Evolutionary conservation across 768 basidiomycete species (phyloP), one percentile per base, ranked within the genome.

Genomic region (Xerocomellus intermedius): DNA sequence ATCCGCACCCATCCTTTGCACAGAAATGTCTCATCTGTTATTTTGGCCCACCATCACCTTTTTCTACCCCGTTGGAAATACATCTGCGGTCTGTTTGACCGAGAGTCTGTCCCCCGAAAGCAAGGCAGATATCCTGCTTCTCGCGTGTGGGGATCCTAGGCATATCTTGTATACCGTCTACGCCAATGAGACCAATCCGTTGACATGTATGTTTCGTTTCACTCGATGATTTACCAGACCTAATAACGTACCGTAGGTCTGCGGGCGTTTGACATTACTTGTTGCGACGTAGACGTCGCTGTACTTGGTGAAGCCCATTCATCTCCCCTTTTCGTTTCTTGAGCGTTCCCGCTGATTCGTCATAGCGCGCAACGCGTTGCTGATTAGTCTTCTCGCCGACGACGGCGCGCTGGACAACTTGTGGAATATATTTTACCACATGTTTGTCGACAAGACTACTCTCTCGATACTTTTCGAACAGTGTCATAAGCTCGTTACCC

Each of bases 61-160:
- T 52, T 85, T 83, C 69, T 84, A 84, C 62, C 78, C 83, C 0
- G 74, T 83, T 8, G 84, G 84, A 26, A 84, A 84, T 58, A 84
- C 83, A 0, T 73, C 81, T 4, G 77, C 84, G 1, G 67, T 79
- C 4, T 79, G 72, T 55, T 67, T 85, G 41, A 78, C 80, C 1
- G 69, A 77, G 44, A 73, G 76, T 42, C 58, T 84, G 8, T 56
- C 78, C 42, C 77, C 79, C 0, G 80, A 82, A 52, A 61, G 69
- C 39, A 41, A 66, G 21, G 61, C 64, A 13, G 52, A 64, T 6
- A 1, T 83, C 17, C 71, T 85, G 8, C 73, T 82, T 9, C 74
- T 84, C 21, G 83, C 78, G 10, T 84, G 81, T 55, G 83, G 82
- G 5, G 84, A 84, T 58, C 76, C 78, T 0, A 69, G 81, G 32